Base-by-base conservation (phyloP, 441 rosid genomes). In the Metrosideros polymorpha region DNA sequence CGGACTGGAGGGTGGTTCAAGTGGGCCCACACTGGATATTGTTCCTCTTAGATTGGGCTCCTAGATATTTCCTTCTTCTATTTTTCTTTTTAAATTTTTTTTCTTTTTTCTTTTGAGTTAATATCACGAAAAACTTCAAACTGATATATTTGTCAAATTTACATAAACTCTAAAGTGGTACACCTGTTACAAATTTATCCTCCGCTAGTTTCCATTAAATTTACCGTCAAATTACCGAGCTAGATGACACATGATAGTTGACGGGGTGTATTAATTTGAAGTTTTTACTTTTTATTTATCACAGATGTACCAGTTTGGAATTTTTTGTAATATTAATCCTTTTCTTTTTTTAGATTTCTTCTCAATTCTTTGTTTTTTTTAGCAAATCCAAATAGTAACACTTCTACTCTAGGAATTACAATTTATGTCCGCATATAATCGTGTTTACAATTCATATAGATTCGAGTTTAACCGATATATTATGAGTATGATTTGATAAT, bases 371-470 rank as follows among this genome's bases (percentile, higher is more conserved):
- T 7, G 9, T 53, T 35, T 66, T 66, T 63, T 61, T 30, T 2
- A 39, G n/a, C n/a, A n/a, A n/a, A n/a, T n/a, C 79, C 35, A 71
- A 71, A 0, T 42, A 71, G 8, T 5, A 3, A 14, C 77, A 32
- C 5, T 12, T 4, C 43, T 9, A 18, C 1, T 0, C 3, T 32
- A 9, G 12, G 25, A 32, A 32, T 63, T 18, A 63, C 4, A 1
- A 32, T 30, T 61, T 32, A 9, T 18, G 24, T 8, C 35, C 15
- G 24, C 3, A 0, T 35, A 25, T 55, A 24, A 25, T 10, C 0
- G 14, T 55, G 59, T 55, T 9, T 55, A 24, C 14, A 9, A 4
- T 55, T 25, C 59, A 25, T 12, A 25, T 55, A 4, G 59, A 55
- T 55, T 55, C 25, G 59, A 25, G 4, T 25, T 55, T 55, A n/a